Percentiles rank a stretch among this genome's conserved stretches.
These are phyloP conservation scores for Arthrinium puccinioides DNA, from an alignment of 2,329 filamentous ascomycete species.

Conservation along the genomic window DNA sequence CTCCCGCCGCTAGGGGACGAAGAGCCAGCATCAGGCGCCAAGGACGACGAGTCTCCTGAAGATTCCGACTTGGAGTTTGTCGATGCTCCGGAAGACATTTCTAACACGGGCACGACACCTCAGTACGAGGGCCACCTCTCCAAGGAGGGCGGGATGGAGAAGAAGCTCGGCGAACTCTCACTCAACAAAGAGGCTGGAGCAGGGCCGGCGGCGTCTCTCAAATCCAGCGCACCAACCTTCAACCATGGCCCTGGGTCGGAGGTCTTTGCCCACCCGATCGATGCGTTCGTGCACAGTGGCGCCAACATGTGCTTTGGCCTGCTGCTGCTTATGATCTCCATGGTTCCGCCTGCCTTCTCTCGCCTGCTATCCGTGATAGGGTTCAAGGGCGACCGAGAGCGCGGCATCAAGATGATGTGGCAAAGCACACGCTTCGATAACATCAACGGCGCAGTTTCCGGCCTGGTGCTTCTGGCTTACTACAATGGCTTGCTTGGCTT, in stretches of 20 bases:
- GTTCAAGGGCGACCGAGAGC: slow-evolving; percentile 80
- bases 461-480: slow-evolving; percentile 72
- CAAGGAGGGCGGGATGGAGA: slow-evolving; percentile 20
- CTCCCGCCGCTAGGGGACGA: slow-evolving; percentile 12
- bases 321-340: slow-evolving; percentile 78
- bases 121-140: slow-evolving; percentile 38
- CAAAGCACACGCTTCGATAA: slow-evolving; percentile 78
- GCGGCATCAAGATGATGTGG: slow-evolving; percentile 84
- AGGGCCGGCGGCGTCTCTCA: slow-evolving; percentile 1
- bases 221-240: slow-evolving; percentile 3
- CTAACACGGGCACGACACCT: slow-evolving; percentile 35
- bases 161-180: slow-evolving; percentile 17
- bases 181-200: slow-evolving; percentile 8
- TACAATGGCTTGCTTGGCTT: slow-evolving; percentile 83
- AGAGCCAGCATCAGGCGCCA: slow-evolving; percentile 18
- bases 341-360: slow-evolving; percentile 88
- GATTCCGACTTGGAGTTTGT: slow-evolving; percentile 44
- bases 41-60: slow-evolving; percentile 28
- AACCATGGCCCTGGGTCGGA: slow-evolving; percentile 48
- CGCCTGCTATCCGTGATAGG: slow-evolving; percentile 81
- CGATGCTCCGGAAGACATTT: slow-evolving; percentile 44
- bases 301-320: slow-evolving; percentile 86
- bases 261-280: slow-evolving; percentile 66
- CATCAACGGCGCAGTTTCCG: slow-evolving; percentile 86
- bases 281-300: slow-evolving; percentile 84